phyloP scores from a whole-genome alignment of 192 early-diverging fungal genomes.

The Gaertneriomyces sp. region DNA sequence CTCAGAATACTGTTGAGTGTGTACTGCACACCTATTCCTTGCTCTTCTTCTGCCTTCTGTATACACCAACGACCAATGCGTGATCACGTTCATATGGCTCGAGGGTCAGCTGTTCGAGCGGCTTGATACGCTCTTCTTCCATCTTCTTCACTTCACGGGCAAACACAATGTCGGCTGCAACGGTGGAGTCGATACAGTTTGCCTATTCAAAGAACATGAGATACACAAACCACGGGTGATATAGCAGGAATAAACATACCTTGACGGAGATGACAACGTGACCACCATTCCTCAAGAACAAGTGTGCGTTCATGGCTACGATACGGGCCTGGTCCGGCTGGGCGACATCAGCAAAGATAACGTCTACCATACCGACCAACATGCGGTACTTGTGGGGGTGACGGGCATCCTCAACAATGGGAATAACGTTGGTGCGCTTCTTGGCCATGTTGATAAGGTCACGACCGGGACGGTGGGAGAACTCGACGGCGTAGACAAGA shows the following conservation, averaged over 20 bases:
- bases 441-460: conserved; percentile 99
- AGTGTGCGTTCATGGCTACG: conserved; percentile 93
- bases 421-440: conserved; percentile 99
- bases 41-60: conserved; percentile 50
- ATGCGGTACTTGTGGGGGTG: conserved; percentile 99
- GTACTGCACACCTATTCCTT: conserved; percentile 9
- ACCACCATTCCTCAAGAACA: conserved; percentile 95
- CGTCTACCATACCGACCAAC: conserved; percentile 96
- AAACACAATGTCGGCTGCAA: conserved; percentile 92
- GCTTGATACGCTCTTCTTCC: conserved; percentile 82
- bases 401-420: conserved; percentile 99
- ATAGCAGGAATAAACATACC: conserved; percentile 19
- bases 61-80: conserved; percentile 92
- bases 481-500: conserved; percentile 98
- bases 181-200: conserved; percentile 99
- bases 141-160: conserved; percentile 96
- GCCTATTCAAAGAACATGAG: conserved; percentile 47
- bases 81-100: conserved; percentile 99
- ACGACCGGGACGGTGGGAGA: conserved; percentile 97
- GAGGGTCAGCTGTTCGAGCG: conserved; percentile 92
- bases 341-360: conserved; percentile 98
- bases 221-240: not conserved
- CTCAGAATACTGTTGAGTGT: too few relatives aligned
- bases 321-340: conserved; percentile 99
- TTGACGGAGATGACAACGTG: conserved; percentile 99